These are phyloP conservation scores for Aspergillus bertholletiae DNA, from an alignment of 495 filamentous ascomycete species.

Conservation along the genomic window DNA sequence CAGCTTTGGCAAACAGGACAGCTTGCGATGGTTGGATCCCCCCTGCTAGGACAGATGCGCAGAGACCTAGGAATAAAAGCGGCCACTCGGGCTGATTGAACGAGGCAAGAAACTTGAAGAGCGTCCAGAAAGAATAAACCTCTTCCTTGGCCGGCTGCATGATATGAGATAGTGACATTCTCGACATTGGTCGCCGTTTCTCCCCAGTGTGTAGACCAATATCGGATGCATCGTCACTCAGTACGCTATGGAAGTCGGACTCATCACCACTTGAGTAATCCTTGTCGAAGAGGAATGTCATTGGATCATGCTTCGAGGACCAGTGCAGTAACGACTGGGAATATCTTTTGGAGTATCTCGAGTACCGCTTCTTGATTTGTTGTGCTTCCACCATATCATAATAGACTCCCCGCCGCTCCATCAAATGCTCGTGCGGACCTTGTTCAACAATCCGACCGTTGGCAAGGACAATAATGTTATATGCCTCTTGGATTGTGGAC, in stretches of 20 bases:
- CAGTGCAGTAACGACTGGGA: background rate
- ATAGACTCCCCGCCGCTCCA: slow-evolving; percentile 60
- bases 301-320: background rate
- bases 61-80: slow-evolving; percentile 71
- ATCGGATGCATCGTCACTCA: slow-evolving; percentile 12
- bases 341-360: background rate
- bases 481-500: slow-evolving; percentile 86
- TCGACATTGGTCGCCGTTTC: background rate
- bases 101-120: slow-evolving; percentile 76
- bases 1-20: slow-evolving; percentile 89
- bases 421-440: slow-evolving; percentile 71
- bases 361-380: slow-evolving; percentile 56
- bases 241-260: background rate
- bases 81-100: slow-evolving; percentile 78
- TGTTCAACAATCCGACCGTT: slow-evolving; percentile 85
- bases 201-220: slow-evolving; percentile 1
- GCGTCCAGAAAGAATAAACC: slow-evolving; percentile 66
- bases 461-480: slow-evolving; percentile 94
- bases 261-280: slow-evolving; percentile 9
- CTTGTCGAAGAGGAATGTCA: slow-evolving; percentile 14
- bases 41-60: slow-evolving; percentile 77
- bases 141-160: slow-evolving; percentile 31
- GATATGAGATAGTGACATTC: slow-evolving; percentile 3
- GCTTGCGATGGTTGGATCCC: slow-evolving; percentile 81
- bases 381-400: slow-evolving; percentile 76